Base-by-base conservation (phyloP, 2,329 filamentous ascomycete genomes). In the Huntiella bhutanensis region DNA sequence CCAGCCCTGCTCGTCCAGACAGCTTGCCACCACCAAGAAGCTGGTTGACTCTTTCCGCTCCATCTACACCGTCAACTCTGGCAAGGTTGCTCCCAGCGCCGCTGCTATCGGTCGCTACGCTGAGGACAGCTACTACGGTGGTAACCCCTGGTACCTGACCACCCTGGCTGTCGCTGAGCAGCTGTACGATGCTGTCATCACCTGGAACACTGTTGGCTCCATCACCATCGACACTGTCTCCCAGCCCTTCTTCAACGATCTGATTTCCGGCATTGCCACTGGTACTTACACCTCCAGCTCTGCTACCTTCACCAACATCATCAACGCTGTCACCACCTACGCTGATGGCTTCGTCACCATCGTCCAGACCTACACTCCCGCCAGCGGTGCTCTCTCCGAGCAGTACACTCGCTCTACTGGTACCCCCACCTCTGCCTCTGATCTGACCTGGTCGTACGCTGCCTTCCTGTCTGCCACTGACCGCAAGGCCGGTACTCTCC, bases 81-180 rank as follows among this genome's bases (percentile, higher is more conserved):
- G 75, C 4, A 73, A 78, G 43, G 54, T 70, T 2, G 60, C 69
- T 32, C 76, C 78, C 15, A 60, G 61, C 12, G 79, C 79, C 5
- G 67, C 75, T 7, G 69, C 74, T 5, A 64, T 80, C 4, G 80
- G 80, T 39, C 66, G 80, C 50, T 84, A 85, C 56, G 61, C 75
- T 0, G 79, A 83, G 58, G 82, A 92, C 54, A 61, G 67, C 3
- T 91, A 88, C 61, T 80, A 78, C 59, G 74, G 74, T 50, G 82
- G 82, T 1, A 86, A 91, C 58, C 83, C 83, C 1, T 91, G 83
- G 83, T 82, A 85, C 54, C 68, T 88, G 10, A 71, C 71, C 54
- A 88, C 80, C 1, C 67, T 85, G 28, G 82, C 81, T 1, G 81
- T 81, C 0, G 84, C 82, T 3, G 83, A 91, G 60, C 78, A 82